These are phyloP conservation scores for Conticribra guillardii DNA, from an alignment of 108 stramenopile species.

Conservation along the genomic window DNA sequence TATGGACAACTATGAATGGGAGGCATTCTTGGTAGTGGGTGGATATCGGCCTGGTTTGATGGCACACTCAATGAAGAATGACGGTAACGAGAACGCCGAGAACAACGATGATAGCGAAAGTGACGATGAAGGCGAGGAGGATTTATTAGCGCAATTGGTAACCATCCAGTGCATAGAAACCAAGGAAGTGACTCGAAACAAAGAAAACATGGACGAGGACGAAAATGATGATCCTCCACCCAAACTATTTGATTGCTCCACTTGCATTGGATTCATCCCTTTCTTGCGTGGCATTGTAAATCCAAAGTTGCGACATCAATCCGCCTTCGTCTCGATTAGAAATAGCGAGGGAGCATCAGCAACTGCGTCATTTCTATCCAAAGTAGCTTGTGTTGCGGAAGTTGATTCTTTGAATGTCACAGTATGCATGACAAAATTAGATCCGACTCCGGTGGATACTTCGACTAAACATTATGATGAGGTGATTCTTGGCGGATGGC, in stretches of 20 bases:
- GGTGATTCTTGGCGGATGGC: conserved; percentile 64
- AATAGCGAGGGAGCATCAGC: not conserved
- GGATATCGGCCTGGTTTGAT: conserved; percentile 36
- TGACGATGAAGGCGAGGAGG: conserved; percentile 23
- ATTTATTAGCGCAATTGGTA: conserved; percentile 28
- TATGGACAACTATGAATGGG: conserved; percentile 17
- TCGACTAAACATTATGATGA: conserved; percentile 66
- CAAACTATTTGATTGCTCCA: conserved; percentile 8
- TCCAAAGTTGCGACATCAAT: not conserved
- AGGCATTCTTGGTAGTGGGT: conserved; percentile 39
- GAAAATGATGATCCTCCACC: conserved; percentile 2
- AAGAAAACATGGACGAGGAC: conserved; percentile 8
- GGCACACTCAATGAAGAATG: not conserved
- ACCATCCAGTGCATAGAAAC: conserved; percentile 8
- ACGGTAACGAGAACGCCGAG: conserved; percentile 21
- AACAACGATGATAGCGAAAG: conserved; percentile 10
- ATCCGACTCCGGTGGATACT: conserved; percentile 63
- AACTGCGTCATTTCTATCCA: conserved; percentile 4
- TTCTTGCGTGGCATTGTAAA: conserved; percentile 7
- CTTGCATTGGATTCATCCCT: conserved; percentile 3
- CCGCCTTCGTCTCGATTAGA: conserved; percentile 16
- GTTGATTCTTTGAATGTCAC: conserved; percentile 22
- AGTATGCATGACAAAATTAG: conserved; percentile 40
- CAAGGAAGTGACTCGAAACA: conserved; percentile 2
- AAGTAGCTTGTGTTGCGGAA: not conserved